These are phyloP conservation scores for Ophiosphaerella narmari DNA, from an alignment of 2,329 filamentous ascomycete species.

Conservation along the genomic window DNA sequence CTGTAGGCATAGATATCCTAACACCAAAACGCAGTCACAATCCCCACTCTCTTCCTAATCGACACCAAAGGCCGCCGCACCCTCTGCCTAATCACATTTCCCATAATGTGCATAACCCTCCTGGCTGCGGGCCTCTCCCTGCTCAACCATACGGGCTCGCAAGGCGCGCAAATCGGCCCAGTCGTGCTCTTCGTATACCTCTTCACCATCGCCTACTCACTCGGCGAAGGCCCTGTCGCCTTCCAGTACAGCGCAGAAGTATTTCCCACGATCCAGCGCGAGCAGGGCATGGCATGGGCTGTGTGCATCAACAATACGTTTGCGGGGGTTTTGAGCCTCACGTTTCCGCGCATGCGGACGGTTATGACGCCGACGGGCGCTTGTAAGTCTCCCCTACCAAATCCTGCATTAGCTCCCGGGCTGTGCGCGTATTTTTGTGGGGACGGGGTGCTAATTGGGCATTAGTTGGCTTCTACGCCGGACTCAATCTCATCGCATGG, in stretches of 20 bases:
- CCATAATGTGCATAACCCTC: slow-evolving; percentile 44
- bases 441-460: no score
- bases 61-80: slow-evolving; percentile 46
- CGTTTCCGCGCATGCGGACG: slow-evolving; percentile 46
- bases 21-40: slow-evolving; percentile 19
- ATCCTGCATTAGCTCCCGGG: no score
- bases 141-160: slow-evolving; percentile 24
- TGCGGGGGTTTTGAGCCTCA: slow-evolving; percentile 42
- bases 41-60: slow-evolving; percentile 46
- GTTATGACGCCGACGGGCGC: slow-evolving; percentile 46
- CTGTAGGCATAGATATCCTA: no score
- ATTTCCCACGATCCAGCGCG: slow-evolving; percentile 46
- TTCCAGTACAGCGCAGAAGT: slow-evolving; percentile 49
- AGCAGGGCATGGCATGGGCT: slow-evolving; percentile 49
- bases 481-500: slow-evolving; percentile 48
- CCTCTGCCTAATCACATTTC: slow-evolving; percentile 40
- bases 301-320: slow-evolving; percentile 53
- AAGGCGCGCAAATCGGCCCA: slow-evolving; percentile 36
- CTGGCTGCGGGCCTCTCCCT: slow-evolving; percentile 43
- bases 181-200: slow-evolving; percentile 43
- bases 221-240: slow-evolving; percentile 57
- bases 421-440: no score
- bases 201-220: slow-evolving; percentile 44
- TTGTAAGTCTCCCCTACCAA: slow-evolving; percentile 8
- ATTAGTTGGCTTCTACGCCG: slow-evolving; percentile 46